Evolutionary conservation across 495 filamentous ascomycete species (phyloP).

Genomic region (Annulohypoxylon bovei): DNA sequence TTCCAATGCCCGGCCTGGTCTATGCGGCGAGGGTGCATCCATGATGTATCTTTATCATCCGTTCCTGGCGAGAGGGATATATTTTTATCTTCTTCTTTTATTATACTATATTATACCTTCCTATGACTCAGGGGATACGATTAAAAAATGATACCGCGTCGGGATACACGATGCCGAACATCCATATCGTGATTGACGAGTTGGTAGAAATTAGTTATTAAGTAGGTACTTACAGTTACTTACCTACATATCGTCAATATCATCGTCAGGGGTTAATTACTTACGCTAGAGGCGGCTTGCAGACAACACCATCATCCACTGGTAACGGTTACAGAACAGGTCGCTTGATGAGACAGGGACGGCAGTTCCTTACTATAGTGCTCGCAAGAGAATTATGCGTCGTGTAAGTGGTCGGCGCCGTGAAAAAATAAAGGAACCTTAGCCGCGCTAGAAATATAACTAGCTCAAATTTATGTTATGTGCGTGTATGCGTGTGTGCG

Average conservation of each 20-base stretch:
- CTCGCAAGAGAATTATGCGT: not conserved
- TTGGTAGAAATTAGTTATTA: not conserved
- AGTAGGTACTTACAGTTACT: not conserved
- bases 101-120: constrained; percentile 1
- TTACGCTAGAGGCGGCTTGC: constrained; percentile 2
- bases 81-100: constrained; percentile 1
- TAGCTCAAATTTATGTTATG: not conserved
- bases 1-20: constrained; percentile 33
- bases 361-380: constrained; percentile 16
- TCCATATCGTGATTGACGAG: constrained; percentile 22
- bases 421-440: not conserved
- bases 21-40: constrained; percentile 21
- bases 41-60: constrained; percentile 34
- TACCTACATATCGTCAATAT: constrained; percentile 18
- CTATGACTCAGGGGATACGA: not conserved
- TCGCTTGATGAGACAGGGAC: constrained; percentile 16
- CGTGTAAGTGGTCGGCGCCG: constrained; percentile 19
- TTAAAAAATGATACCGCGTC: constrained; percentile 22
- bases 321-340: constrained; percentile 17
- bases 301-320: constrained; percentile 1
- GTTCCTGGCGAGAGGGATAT: constrained; percentile 21
- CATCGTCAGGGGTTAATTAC: constrained; percentile 12
- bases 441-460: constrained; percentile 2
- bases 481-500: not conserved
- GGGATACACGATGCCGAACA: constrained; percentile 24